These are phyloP conservation scores for Trypanosoma melophagium DNA, from an alignment of 208 protist genomes.

Conservation along the genomic window DNA sequence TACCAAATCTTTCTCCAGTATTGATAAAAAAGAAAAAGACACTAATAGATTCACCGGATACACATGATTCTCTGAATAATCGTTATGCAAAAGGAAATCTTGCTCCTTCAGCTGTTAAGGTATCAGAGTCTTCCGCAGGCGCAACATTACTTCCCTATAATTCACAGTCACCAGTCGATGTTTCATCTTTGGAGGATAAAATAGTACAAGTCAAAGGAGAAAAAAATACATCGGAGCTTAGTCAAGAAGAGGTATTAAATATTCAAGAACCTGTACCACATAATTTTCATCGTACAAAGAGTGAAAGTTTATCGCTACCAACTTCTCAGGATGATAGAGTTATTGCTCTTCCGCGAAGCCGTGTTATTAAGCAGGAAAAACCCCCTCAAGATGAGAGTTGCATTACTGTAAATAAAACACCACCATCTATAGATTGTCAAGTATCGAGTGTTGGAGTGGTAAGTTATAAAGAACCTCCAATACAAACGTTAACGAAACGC, in stretches of 20 bases:
- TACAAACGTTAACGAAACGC: background rate
- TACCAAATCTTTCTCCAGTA: slow-evolving; percentile 5
- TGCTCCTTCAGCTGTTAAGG: background rate
- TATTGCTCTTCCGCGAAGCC: background rate
- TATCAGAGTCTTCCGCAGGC: background rate
- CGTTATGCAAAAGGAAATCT: background rate
- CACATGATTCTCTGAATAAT: background rate
- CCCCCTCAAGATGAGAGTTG: background rate
- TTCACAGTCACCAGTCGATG: too few species aligned
- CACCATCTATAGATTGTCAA: background rate
- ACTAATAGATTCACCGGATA: background rate
- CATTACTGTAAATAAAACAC: background rate
- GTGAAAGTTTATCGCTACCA: background rate
- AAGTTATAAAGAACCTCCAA: background rate
- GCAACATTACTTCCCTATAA: too few species aligned
- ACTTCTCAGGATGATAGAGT: slow-evolving; percentile 12
- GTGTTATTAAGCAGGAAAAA: background rate
- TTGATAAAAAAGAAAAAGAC: background rate
- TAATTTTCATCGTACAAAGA: background rate
- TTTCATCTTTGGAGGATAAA: too few species aligned
- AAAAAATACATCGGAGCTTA: background rate
- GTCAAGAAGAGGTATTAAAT: background rate
- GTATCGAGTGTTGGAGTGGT: background rate
- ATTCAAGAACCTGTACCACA: background rate
- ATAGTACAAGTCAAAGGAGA: too few species aligned